Percentiles rank a stretch among this genome's conserved stretches.
phyloP scores from a whole-genome alignment of 2,329 filamentous ascomycete species.

The Fusarium agapanthi region DNA sequence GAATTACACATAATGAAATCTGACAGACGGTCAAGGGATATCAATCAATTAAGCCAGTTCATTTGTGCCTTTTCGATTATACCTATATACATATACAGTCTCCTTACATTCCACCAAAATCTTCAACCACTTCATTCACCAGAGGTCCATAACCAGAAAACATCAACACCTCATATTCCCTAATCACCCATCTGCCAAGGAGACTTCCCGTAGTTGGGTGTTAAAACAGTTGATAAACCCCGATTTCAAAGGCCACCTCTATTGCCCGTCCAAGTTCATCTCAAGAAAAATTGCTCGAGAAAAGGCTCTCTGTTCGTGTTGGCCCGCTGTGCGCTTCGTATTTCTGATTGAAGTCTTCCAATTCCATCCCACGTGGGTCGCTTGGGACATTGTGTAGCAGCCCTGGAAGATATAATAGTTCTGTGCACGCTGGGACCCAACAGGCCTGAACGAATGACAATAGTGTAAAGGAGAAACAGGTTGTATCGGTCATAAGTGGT shows the following conservation, averaged over 20 bases:
- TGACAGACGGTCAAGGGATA: not conserved
- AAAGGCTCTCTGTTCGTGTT: not conserved
- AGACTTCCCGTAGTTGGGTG: not conserved
- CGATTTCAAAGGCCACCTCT: not conserved
- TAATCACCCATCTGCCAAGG: not conserved
- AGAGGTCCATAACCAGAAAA: constrained; percentile 15
- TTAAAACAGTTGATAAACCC: not conserved
- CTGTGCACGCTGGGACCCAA: not conserved
- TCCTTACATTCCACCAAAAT: not conserved
- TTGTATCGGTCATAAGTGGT: constrained; percentile 15
- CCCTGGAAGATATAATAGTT: not conserved
- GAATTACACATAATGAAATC: not conserved
- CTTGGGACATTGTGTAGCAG: not conserved
- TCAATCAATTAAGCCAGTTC: not conserved
- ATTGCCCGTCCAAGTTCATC: constrained; percentile 1
- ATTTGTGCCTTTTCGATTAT: not conserved
- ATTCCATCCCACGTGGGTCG: not conserved
- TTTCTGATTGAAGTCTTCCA: not conserved
- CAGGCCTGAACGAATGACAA: constrained; percentile 11
- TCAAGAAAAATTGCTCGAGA: constrained; percentile 6
- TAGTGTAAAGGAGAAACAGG: not conserved
- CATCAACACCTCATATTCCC: constrained; percentile 4
- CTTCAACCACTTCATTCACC: not conserved
- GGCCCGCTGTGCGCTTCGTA: not conserved
- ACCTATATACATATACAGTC: constrained; percentile 18